phyloP scores from a whole-genome alignment of 2,329 filamentous ascomycete species.

The Raffaelea arxii region DNA sequence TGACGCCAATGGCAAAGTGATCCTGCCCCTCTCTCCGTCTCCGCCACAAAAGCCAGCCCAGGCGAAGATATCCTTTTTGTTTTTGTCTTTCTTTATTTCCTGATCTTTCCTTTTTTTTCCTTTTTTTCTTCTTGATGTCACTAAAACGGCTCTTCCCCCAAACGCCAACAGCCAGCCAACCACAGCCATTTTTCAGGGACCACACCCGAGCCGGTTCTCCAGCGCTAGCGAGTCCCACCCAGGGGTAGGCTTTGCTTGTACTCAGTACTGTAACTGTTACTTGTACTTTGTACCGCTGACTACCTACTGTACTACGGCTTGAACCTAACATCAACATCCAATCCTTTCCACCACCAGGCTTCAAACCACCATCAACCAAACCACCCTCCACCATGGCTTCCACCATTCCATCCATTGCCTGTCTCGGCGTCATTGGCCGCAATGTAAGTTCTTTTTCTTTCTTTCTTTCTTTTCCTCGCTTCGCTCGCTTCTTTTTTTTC shows the following conservation, averaged over 20 bases:
- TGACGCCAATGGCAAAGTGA: no score
- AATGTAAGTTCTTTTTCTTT: conserved; percentile 48
- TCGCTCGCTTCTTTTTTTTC: not conserved
- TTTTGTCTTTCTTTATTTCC: not conserved
- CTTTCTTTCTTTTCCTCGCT: not conserved
- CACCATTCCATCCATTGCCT: conserved; percentile 73
- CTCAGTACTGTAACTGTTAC: not conserved
- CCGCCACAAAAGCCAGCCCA: no score
- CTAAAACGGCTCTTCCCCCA: no score
- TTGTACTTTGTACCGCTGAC: no score
- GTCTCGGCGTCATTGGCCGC: conserved; percentile 87
- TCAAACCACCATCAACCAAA: not conserved
- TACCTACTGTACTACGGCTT: no score
- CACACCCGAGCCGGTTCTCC: not conserved
- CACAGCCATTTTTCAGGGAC: not conserved
- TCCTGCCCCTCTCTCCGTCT: no score
- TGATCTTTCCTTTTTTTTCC: not conserved
- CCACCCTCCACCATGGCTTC: conserved; percentile 38
- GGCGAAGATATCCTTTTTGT: no score
- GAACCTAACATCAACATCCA: no score
- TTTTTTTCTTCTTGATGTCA: not conserved
- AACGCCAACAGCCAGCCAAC: conserved; percentile 1
- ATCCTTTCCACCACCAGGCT: no score
- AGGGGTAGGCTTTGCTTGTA: no score
- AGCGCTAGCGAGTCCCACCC: no score